These are phyloP conservation scores for Malus asiatica DNA, from an alignment of 306 rosid genomes.

Conservation along the genomic window DNA sequence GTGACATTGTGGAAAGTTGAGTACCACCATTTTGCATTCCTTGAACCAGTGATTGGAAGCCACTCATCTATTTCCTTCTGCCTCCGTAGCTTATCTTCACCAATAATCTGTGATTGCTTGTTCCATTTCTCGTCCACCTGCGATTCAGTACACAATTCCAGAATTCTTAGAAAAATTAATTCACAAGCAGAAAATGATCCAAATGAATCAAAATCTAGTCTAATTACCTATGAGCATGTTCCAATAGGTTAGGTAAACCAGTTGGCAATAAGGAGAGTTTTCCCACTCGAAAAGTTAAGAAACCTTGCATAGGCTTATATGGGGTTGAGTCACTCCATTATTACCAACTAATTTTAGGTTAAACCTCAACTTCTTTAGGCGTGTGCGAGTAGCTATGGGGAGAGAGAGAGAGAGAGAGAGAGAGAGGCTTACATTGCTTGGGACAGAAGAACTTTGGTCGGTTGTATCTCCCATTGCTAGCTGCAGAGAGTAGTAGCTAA, in stretches of 20 bases:
- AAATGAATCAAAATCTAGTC: neutral
- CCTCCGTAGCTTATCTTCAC: conserved; percentile 13
- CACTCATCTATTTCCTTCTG: conserved; percentile 60
- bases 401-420: too few species aligned
- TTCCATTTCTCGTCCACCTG: conserved; percentile 3
- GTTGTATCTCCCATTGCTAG: conserved; percentile 10
- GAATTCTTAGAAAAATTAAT: neutral
- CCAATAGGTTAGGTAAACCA: too few species aligned
- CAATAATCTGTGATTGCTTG: conserved; percentile 15
- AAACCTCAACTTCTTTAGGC: too few species aligned
- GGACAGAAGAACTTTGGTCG: neutral
- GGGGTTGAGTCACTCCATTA: too few species aligned
- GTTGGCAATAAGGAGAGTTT: too few species aligned
- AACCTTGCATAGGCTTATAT: too few species aligned
- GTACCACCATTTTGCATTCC: conserved; percentile 91
- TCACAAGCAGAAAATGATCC: neutral
- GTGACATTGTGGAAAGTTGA: conserved; percentile 86
- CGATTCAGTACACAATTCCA: neutral
- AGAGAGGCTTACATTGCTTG: conserved; percentile 24
- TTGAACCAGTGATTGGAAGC: conserved; percentile 76
- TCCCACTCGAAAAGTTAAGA: too few species aligned
- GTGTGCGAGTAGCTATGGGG: too few species aligned
- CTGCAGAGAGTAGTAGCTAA: neutral
- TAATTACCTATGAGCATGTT: too few species aligned
- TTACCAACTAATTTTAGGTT: too few species aligned